Conservation (phyloP, 257 asterid genomes). For the Fraxinus americana region DNA sequence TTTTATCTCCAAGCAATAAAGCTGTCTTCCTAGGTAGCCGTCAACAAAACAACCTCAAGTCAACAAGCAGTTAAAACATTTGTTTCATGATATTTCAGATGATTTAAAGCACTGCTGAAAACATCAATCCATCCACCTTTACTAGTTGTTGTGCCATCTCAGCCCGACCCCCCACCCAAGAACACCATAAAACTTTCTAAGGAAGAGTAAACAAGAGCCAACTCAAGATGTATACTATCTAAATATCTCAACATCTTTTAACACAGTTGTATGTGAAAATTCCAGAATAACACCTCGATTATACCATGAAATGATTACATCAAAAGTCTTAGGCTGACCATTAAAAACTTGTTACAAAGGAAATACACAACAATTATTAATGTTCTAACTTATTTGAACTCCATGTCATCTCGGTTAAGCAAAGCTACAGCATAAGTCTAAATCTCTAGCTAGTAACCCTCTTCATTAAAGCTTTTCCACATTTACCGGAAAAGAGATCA, state of each 20-base stretch:
- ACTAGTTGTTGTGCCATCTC: background rate
- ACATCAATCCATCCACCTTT: background rate
- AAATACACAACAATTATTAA: too few relatives aligned
- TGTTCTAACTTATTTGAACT: too few relatives aligned
- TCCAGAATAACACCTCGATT: background rate
- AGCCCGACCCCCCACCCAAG: background rate
- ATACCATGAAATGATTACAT: background rate
- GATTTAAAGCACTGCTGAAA: background rate
- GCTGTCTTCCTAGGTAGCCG: background rate
- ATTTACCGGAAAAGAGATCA: background rate
- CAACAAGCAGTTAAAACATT: background rate
- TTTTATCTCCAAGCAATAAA: background rate
- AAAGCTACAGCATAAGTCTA: background rate
- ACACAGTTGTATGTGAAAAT: background rate
- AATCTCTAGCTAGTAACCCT: background rate
- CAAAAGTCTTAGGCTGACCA: background rate
- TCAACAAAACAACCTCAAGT: background rate
- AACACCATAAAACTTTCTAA: too few relatives aligned
- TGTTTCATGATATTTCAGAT: background rate
- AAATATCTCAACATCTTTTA: background rate
- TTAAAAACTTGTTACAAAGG: too few relatives aligned
- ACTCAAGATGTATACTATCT: background rate
- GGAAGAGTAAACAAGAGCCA: background rate
- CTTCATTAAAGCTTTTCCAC: background rate
- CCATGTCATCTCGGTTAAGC: background rate